These are phyloP conservation scores for Neltuma alba DNA, from an alignment of 306 rosid genomes.

Conservation along the genomic window DNA sequence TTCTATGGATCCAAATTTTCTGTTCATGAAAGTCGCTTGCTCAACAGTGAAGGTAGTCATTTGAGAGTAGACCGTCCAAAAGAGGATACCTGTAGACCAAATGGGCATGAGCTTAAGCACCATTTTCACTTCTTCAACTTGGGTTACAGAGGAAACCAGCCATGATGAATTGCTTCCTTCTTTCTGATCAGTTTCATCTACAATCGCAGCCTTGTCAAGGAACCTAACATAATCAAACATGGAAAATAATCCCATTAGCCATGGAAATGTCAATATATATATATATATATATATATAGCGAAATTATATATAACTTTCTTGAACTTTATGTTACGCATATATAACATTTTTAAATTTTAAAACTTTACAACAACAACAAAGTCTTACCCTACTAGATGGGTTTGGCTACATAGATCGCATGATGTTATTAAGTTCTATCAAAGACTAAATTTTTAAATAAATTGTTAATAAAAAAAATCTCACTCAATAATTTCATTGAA, in stretches of 20 bases:
- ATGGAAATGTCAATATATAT: neutral
- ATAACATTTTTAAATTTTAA: too few relatives aligned
- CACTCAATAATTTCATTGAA: too few relatives aligned
- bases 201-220: conserved; percentile 91
- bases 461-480: too few relatives aligned
- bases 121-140: conserved; percentile 93
- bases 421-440: too few relatives aligned
- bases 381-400: too few relatives aligned
- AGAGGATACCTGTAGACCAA: conserved; percentile 95
- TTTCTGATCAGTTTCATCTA: conserved; percentile 49
- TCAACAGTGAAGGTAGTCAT: conserved; percentile 95
- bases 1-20: conserved; percentile 54
- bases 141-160: conserved; percentile 77
- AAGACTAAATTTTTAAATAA: too few relatives aligned
- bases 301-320: too few relatives aligned
- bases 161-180: conserved; percentile 56
- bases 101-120: conserved; percentile 80
- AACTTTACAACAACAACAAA: too few relatives aligned
- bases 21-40: conserved; percentile 92
- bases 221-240: conserved; percentile 50
- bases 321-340: too few relatives aligned
- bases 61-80: conserved; percentile 94
- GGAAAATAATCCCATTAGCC: neutral
- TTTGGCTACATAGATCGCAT: too few relatives aligned
- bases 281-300: too few relatives aligned